These are phyloP conservation scores for Lactuca sativa DNA, from an alignment of 129 eudicot species.

Conservation along the genomic window DNA sequence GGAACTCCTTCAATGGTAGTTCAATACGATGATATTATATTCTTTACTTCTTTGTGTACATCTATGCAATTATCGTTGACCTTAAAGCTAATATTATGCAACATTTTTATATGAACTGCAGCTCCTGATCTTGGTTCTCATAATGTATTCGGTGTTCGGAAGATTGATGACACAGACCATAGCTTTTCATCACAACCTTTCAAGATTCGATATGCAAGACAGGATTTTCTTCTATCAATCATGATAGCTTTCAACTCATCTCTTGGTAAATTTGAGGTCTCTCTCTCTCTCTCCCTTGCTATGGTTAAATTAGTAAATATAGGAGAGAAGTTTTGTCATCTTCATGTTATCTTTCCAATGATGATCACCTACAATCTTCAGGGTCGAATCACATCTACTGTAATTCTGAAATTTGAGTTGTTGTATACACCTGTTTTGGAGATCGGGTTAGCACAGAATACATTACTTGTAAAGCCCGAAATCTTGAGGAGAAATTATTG, in stretches of 20 bases:
- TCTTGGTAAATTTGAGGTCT: constrained; percentile 70
- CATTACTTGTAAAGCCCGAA: too few species aligned
- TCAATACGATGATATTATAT: constrained; percentile 77
- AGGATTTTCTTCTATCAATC: constrained; percentile 84
- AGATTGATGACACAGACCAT: constrained; percentile 83
- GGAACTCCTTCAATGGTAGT: constrained; percentile 91
- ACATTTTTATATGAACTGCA: constrained; percentile 38
- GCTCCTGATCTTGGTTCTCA: constrained; percentile 93
- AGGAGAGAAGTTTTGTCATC: constrained; percentile 4
- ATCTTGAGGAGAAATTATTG: too few species aligned
- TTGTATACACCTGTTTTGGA: constrained; percentile 76
- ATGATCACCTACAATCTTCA: constrained; percentile 30
- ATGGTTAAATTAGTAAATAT: constrained; percentile 1
- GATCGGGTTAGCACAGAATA: constrained; percentile 54
- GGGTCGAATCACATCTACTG: constrained; percentile 83
- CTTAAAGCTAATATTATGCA: constrained; percentile 21
- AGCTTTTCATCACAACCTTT: constrained; percentile 97
- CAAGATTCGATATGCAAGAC: constrained; percentile 89
- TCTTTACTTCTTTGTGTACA: too few species aligned
- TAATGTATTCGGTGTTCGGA: constrained; percentile 84
- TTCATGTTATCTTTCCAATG: constrained; percentile 17
- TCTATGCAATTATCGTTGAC: background rate
- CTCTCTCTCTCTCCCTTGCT: constrained; percentile 18
- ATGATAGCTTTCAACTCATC: constrained; percentile 92
- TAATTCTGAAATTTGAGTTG: constrained; percentile 89